These are phyloP conservation scores for Monosporozyma unispora DNA, from an alignment of 805 yeast genomes.

Conservation along the genomic window DNA sequence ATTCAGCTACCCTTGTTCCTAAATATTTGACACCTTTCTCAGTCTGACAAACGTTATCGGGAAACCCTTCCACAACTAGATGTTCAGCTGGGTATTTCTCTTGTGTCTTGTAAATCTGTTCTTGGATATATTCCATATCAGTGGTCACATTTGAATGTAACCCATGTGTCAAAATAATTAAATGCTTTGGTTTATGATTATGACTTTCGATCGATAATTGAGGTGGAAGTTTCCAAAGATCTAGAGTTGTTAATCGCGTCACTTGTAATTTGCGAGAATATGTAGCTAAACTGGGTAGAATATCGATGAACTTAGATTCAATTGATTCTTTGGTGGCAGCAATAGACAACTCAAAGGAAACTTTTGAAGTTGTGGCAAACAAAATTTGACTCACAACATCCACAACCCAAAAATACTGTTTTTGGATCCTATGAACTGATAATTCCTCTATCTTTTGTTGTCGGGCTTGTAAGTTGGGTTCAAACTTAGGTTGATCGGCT, in stretches of 20 bases:
- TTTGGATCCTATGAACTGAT: slow-evolving; percentile 53
- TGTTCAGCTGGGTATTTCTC: slow-evolving; percentile 31
- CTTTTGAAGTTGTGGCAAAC: slow-evolving; percentile 52
- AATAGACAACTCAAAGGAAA: slow-evolving; percentile 53
- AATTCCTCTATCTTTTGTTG: slow-evolving; percentile 53
- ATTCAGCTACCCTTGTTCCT: slow-evolving; percentile 66
- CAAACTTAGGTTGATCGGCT: slow-evolving; percentile 69
- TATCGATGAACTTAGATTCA: slow-evolving; percentile 12
- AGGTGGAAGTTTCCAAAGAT: slow-evolving; percentile 61
- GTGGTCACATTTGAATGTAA: slow-evolving; percentile 68
- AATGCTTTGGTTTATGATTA: slow-evolving; percentile 41
- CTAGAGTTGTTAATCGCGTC: slow-evolving; percentile 46
- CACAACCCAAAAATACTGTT: slow-evolving; percentile 54
- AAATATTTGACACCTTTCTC: slow-evolving; percentile 69
- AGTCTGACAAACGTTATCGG: slow-evolving; percentile 66
- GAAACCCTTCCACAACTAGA: slow-evolving; percentile 57
- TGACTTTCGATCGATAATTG: slow-evolving; percentile 7
- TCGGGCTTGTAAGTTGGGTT: slow-evolving; percentile 63
- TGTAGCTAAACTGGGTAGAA: slow-evolving; percentile 24
- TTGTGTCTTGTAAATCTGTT: slow-evolving; percentile 45
- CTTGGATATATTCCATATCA: slow-evolving; percentile 67
- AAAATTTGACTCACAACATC: slow-evolving; percentile 66
- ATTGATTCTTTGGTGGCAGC: slow-evolving; percentile 33
- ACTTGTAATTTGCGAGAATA: slow-evolving; percentile 36
- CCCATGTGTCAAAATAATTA: slow-evolving; percentile 70